Conservation (phyloP, 768 basidiomycete species). For the Multifurca ochricompacta region DNA sequence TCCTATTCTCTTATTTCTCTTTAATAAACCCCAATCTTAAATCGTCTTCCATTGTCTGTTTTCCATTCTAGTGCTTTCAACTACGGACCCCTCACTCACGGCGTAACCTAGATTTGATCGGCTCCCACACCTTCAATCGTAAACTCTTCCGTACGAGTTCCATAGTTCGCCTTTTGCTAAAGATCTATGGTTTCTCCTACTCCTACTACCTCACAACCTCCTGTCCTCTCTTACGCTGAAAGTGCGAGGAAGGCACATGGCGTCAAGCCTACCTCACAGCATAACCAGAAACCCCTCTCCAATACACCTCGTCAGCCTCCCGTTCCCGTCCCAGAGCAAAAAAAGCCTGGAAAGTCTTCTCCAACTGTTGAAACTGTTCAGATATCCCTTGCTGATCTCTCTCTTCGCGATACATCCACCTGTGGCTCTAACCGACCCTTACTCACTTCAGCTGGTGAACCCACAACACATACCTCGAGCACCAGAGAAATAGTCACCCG, state of each 20-base stretch:
- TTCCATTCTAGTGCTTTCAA: no score
- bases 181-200: conserved; percentile 28
- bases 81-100: not conserved
- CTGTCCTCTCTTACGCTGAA: conserved; percentile 45
- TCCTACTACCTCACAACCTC: conserved; percentile 27
- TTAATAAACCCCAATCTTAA: not conserved
- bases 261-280: conserved; percentile 22
- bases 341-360: not conserved
- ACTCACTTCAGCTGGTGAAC: conserved; percentile 1
- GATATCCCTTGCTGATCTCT: conserved; percentile 2
- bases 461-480: not conserved
- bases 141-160: conserved; percentile 21
- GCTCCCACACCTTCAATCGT: conserved; percentile 12
- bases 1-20: not conserved
- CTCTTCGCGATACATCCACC: conserved; percentile 7
- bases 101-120: conserved; percentile 11
- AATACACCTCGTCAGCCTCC: conserved; percentile 8
- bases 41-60: not conserved
- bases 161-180: conserved; percentile 12
- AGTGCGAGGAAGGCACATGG: conserved; percentile 33
- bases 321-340: not conserved
- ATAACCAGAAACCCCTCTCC: conserved; percentile 12
- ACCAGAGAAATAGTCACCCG: not conserved
- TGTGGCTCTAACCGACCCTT: not conserved
- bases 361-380: conserved; percentile 4